Base-by-base conservation (phyloP, 805 yeast species). In the Yamadazyma ubonensis region DNA sequence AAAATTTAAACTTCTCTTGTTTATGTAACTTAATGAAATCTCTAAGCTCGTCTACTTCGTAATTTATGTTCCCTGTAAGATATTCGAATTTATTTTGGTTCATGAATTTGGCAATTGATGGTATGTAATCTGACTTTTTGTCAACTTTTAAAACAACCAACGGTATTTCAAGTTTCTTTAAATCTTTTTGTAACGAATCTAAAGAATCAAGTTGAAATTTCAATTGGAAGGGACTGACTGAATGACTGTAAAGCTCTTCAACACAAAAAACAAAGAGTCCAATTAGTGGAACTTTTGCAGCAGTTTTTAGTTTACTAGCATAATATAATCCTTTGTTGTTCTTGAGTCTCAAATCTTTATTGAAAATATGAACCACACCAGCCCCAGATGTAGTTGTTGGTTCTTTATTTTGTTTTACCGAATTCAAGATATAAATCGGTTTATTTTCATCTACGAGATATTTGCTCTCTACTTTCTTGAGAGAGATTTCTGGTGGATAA, bases 291-390 rank as follows among this genome's bases (percentile, higher is more conserved):
- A 61, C 54, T 3, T 53, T 49, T 20, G 45, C 34, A n/a, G 52
- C 40, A 14, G 49, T 38, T 2, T 71, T 70, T 6, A 55, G 44
- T 16, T 59, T 44, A 27, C 67, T 48, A 1, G 75, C 73, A 12
- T 58, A 44, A 10, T 44, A 52, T 28, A 76, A 56, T 0, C 69
- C 73, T 1, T 54, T 56, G 47, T 76, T 76, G 49, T 76, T 78
- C 7, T 50, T 54, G 6, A 65, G 39, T 32, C 81, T 56, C 19
- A 76, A 53, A 45, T 77, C 82, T 26, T 66, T 60, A 12, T 70
- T 52, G 38, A 76, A 74, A 67, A 78, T 65, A 50, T 74, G 78
- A 14, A 71, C 65, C 10, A 70, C 57, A 18, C 50, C 49, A n/a
- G 48, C 57, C 20, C 47, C 46, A 6, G 14, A 12, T 9, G 12